Evolutionary conservation across 2,329 filamentous ascomycete species (phyloP).

Genomic region (Trichoderma afroharzianum): DNA sequence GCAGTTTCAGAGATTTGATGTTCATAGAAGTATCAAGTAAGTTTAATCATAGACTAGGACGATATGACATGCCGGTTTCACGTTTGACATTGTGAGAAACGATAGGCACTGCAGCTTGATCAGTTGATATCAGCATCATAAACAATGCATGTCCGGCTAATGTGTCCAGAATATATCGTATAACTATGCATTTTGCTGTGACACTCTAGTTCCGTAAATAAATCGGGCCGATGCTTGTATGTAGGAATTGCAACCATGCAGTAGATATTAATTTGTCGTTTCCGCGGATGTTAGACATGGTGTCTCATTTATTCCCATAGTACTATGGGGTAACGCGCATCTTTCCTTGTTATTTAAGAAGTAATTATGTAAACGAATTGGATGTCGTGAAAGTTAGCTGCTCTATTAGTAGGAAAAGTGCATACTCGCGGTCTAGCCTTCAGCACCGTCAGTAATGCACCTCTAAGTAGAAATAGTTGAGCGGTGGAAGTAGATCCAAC

Average conservation of each 20-base stretch:
- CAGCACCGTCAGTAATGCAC: background rate
- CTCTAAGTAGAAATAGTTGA: background rate
- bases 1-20: background rate
- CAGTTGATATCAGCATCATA: background rate
- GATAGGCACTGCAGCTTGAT: background rate
- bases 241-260: background rate
- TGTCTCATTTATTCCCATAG: background rate
- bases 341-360: background rate
- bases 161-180: background rate
- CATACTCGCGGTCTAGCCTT: background rate
- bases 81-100: background rate
- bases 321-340: background rate
- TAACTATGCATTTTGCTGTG: background rate
- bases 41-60: rapidly evolving
- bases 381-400: background rate
- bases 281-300: background rate
- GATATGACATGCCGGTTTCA: background rate
- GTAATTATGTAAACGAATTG: background rate
- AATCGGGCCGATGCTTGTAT: background rate
- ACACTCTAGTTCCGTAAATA: background rate
- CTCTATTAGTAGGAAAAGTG: background rate
- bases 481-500: background rate
- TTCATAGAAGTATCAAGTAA: background rate
- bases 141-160: background rate
- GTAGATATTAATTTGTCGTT: background rate